Percentiles rank a stretch among this genome's conserved stretches.
Evolutionary conservation across 345 rosid genomes (phyloP).

Genomic region (Combretum micranthum): DNA sequence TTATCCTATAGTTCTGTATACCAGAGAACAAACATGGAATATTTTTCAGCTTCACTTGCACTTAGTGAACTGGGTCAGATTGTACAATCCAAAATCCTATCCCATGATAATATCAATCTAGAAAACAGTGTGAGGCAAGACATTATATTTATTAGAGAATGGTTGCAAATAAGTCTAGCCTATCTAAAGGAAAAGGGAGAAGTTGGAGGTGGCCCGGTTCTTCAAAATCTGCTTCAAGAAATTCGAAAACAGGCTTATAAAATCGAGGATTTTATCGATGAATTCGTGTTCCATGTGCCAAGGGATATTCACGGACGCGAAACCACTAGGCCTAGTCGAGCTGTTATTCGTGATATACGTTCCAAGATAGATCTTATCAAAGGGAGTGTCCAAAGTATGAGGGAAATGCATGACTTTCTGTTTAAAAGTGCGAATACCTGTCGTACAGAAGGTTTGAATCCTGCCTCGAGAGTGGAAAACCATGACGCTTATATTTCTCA

Average conservation of each 20-base stretch:
- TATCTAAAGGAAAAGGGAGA: conserved; percentile 1
- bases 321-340: background rate
- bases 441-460: conserved; percentile 4
- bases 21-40: background rate
- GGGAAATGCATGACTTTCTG: background rate
- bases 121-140: background rate
- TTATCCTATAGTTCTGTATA: too few relatives aligned
- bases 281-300: background rate
- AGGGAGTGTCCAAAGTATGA: background rate
- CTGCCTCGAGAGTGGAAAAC: background rate
- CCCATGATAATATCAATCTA: background rate
- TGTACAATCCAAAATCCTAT: background rate
- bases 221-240: conserved; percentile 17
- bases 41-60: background rate
- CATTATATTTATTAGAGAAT: background rate
- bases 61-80: background rate
- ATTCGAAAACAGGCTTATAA: conserved; percentile 17
- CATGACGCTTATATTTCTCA: background rate
- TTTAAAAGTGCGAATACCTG: background rate
- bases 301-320: conserved; percentile 1
- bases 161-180: background rate
- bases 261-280: conserved; percentile 19
- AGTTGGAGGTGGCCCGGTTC: conserved; percentile 4
- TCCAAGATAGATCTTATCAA: background rate
- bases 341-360: conserved; percentile 2